Evolutionary conservation across 2,329 filamentous ascomycete species (phyloP).

Genomic region (Trichoderma atroviride): DNA sequence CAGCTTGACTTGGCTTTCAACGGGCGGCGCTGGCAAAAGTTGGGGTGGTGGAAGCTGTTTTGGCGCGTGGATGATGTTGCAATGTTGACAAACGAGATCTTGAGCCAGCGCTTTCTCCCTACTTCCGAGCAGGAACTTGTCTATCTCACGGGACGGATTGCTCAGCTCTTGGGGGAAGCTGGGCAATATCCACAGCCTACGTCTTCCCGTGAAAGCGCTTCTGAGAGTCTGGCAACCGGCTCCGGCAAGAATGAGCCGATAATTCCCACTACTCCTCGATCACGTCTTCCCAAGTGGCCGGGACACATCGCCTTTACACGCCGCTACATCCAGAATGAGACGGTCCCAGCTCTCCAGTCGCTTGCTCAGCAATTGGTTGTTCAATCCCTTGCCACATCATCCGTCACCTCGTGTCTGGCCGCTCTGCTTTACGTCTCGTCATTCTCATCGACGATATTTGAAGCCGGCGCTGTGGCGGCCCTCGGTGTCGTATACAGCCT

Average conservation of each 20-base stretch:
- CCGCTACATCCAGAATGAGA: slow-evolving; percentile 65
- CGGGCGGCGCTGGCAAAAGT: slow-evolving; percentile 74
- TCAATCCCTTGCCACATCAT: slow-evolving; percentile 73
- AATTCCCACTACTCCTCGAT: slow-evolving; percentile 31
- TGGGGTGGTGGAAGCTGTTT: slow-evolving; percentile 93
- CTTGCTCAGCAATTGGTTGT: slow-evolving; percentile 74
- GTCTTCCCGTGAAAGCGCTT: slow-evolving; percentile 29
- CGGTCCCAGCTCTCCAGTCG: slow-evolving; percentile 70
- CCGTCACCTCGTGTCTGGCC: slow-evolving; percentile 58
- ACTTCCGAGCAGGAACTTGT: slow-evolving; percentile 80
- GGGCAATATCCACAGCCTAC: slow-evolving; percentile 43
- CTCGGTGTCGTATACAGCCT: slow-evolving; percentile 63
- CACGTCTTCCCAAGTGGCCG: slow-evolving; percentile 62
- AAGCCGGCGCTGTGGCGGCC: slow-evolving; percentile 64
- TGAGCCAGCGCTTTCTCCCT: slow-evolving; percentile 75
- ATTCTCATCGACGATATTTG: slow-evolving; percentile 57
- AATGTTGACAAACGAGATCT: slow-evolving; percentile 78
- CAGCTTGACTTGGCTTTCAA: slow-evolving; percentile 78
- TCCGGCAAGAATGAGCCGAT: slow-evolving; percentile 35
- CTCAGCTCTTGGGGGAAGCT: slow-evolving; percentile 46
- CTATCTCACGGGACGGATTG: slow-evolving; percentile 77
- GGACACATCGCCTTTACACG: slow-evolving; percentile 73
- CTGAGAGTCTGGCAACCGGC: neutral
- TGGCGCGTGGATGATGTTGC: slow-evolving; percentile 93
- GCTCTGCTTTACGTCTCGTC: slow-evolving; percentile 60